Conservation (phyloP, 1,139 yeast genomes). For the Zygosaccharomyces sapae region DNA sequence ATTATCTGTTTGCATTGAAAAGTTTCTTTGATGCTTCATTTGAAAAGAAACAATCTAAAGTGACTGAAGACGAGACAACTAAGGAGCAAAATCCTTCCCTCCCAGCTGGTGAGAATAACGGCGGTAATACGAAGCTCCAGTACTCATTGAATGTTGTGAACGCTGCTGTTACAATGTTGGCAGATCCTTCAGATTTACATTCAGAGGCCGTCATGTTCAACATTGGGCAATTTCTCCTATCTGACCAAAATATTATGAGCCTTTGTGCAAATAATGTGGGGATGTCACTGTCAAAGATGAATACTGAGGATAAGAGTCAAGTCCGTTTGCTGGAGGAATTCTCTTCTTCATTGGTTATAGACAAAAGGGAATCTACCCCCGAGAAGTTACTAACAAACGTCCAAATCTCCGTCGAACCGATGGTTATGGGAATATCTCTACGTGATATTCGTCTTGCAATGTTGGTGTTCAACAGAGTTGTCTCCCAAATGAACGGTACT, state of each 20-base stretch:
- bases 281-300: slow-evolving; percentile 79
- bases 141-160: slow-evolving; percentile 71
- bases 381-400: slow-evolving; percentile 58
- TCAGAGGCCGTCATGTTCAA: slow-evolving; percentile 91
- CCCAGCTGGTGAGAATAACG: background rate
- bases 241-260: slow-evolving; percentile 61
- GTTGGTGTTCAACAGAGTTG: slow-evolving; percentile 67
- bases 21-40: slow-evolving; percentile 49
- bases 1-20: slow-evolving; percentile 75
- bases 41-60: slow-evolving; percentile 6
- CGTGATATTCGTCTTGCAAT: slow-evolving; percentile 82
- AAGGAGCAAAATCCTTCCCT: slow-evolving; percentile 8
- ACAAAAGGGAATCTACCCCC: slow-evolving; percentile 60
- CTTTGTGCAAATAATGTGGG: slow-evolving; percentile 78
- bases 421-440: slow-evolving; percentile 74
- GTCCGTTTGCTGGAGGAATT: slow-evolving; percentile 85
- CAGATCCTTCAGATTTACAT: slow-evolving; percentile 64
- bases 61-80: slow-evolving; percentile 11
- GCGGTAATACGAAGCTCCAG: slow-evolving; percentile 37
- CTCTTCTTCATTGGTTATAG: slow-evolving; percentile 71
- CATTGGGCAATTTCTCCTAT: slow-evolving; percentile 69
- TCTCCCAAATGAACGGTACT: slow-evolving; percentile 42
- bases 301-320: slow-evolving; percentile 52
- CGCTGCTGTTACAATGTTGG: slow-evolving; percentile 73
- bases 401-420: slow-evolving; percentile 72